Evolutionary conservation across 1,139 yeast genomes (phyloP).

Genomic region (Yamadazyma songkhlaensis): DNA sequence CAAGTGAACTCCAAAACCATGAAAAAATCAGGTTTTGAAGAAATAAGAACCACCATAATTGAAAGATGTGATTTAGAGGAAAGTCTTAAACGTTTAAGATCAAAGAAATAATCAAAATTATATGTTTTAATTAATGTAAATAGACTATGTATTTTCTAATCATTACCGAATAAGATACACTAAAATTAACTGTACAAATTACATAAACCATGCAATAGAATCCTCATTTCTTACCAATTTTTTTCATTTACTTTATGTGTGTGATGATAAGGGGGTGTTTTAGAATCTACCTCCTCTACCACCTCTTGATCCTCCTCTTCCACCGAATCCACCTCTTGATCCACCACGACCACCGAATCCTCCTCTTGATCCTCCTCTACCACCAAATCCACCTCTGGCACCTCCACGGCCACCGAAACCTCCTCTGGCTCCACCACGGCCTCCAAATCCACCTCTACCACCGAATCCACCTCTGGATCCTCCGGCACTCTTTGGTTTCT

Average conservation of each 20-base stretch:
- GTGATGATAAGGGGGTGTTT: neutral
- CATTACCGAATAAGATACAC: constrained; percentile 4
- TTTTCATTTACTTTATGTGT: constrained; percentile 2
- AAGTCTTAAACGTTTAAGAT: neutral
- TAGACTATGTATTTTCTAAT: constrained; percentile 1
- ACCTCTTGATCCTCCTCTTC: constrained; percentile 41
- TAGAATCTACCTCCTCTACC: constrained; percentile 28
- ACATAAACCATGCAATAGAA: constrained; percentile 1
- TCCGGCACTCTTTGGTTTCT: constrained; percentile 60
- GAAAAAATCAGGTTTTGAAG: constrained; percentile 32
- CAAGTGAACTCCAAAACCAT: constrained; percentile 19
- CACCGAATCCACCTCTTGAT: constrained; percentile 25
- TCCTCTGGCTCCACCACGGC: constrained; percentile 39
- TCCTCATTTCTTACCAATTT: neutral
- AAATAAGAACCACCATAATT: constrained; percentile 31
- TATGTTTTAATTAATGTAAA: constrained; percentile 4
- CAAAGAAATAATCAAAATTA: neutral
- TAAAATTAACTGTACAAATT: constrained; percentile 4
- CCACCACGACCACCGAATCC: constrained; percentile 27
- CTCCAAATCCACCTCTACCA: constrained; percentile 46
- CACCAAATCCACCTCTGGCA: constrained; percentile 52
- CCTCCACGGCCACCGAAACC: constrained; percentile 40
- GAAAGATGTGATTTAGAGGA: constrained; percentile 28
- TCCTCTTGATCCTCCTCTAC: constrained; percentile 32
- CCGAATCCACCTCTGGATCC: constrained; percentile 38